Base-by-base conservation (phyloP, 306 rosid species). In the Cucurbita argyrosperma region DNA sequence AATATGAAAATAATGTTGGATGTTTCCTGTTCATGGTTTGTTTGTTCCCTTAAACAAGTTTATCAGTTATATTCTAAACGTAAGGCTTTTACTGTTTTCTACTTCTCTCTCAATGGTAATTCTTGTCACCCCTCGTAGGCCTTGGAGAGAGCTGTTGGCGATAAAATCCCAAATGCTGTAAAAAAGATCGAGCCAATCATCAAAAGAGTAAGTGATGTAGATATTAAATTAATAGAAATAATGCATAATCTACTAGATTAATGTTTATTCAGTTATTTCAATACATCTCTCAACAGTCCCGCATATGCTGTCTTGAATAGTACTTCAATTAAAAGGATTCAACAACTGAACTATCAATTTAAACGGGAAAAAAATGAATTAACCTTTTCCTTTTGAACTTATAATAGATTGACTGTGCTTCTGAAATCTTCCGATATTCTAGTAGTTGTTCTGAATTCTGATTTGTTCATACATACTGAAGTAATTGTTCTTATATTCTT, bases 131-230 rank as follows among this genome's bases (percentile, higher is more conserved):
- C 62, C 56, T 78, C 71, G 60, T 65, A 94, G 98, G 90, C 87
- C 74, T 83, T 94, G 85, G 96, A 85, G 92, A 94, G 85, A 83
- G 90, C 92, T 76, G 84, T 88, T 81, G 92, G 91, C 19, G 96
- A 95, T 68, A 76, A 87, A 74, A 62, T 74, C 80, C 96, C 97
- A 58, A 87, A 81, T 77, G 78, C 92, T 75, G 65, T 63, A 15
- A 91, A 79, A 88, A 87, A 85, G 82, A 82, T 95, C 56, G 97
- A 89, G 71, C 87, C 89, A 37, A 88, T 95, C 67, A 75, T 91
- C 60, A 91, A 88, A 85, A 89, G 81, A 65, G 99, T 90, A 82
- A 89, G 89, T 67, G 66, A 23, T 37, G 26, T 38, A 75, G 68
- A 74, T 79, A 81, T 80, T 75, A 46, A 51, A 46, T 47, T 49